Evolutionary conservation across 2,329 filamentous ascomycete genomes (phyloP).

Genomic region (Colletotrichum salicis): DNA sequence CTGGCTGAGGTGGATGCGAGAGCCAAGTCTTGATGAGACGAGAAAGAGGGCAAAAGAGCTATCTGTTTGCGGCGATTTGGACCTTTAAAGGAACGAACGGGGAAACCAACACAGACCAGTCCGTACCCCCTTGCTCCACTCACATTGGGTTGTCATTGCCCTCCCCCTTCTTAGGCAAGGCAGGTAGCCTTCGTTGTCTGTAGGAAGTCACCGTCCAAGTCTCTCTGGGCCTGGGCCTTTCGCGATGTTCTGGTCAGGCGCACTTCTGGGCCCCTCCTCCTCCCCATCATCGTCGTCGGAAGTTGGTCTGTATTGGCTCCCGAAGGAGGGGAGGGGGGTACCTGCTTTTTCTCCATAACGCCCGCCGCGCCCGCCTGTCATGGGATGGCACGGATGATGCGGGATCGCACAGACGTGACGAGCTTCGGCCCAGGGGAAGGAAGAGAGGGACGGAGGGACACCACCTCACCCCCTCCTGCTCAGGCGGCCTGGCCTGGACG

Average conservation of each 20-base stretch:
- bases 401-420: slow-evolving; percentile 5
- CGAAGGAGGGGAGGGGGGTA: not conserved
- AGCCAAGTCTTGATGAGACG: slow-evolving; percentile 8
- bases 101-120: not conserved
- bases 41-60: slow-evolving; percentile 8
- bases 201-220: not conserved
- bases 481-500: not conserved
- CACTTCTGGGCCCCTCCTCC: slow-evolving; percentile 2
- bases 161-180: not conserved
- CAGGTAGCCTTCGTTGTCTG: slow-evolving; percentile 2
- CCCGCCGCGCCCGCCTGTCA: not conserved
- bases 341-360: not conserved
- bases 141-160: slow-evolving; percentile 8
- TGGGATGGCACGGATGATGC: slow-evolving; percentile 14
- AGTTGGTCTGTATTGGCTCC: slow-evolving; percentile 30
- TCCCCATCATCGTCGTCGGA: slow-evolving; percentile 13
- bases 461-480: not conserved
- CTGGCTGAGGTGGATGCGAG: slow-evolving; percentile 4
- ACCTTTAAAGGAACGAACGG: slow-evolving; percentile 8
- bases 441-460: not conserved
- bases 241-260: not conserved
- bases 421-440: not conserved
- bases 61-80: slow-evolving; percentile 33
- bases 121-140: not conserved
- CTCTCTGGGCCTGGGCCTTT: slow-evolving; percentile 13